Evolutionary conservation across 139 green algal genomes (phyloP), one percentile per base, ranked within the genome.

Genomic region (Pseudopediastrum boryanum): DNA sequence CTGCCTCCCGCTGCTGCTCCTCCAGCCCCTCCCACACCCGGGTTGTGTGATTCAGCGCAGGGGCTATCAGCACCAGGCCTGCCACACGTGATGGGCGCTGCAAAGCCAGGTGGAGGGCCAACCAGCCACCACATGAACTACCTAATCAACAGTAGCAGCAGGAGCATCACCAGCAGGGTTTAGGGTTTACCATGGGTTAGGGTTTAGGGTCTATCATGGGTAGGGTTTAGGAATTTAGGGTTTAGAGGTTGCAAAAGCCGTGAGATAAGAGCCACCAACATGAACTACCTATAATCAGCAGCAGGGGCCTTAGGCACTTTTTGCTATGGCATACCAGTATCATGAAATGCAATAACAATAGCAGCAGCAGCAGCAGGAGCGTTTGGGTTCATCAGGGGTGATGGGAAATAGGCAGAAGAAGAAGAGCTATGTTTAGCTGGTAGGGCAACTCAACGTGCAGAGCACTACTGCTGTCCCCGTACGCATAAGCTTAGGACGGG

Each of bases 41-140:
- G 8, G 23, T 2, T 16, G 71, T 78, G 56, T 68, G 51, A 41
- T 78, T 56, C 9, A 78, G 36, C 3, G 71, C 71, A n/a, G 71
- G 71, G 23, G 71, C 71, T 33, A 78, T 65, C 9, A 78, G 56
- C 1, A 78, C 25, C 13, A 78, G 56, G 38, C 71, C 71, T 27
- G 71, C 54, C 25, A 78, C 61, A 0, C 21, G 61, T 36, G 43
- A 36, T 21, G 61, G 61, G 27, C 44, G 61, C 61, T 69, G 1
- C 1, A 38, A 4, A 16, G 61, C 61, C 35, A 69, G 33, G 29
- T 42, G 31, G 35, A 69, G 61, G 8, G 61, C 61, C 33, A 43
- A 36, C 61, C 61, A 69, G 61, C 61, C 61, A 21, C 61, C 61
- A 69, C 43, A 69, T 21, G 27, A 43, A 36, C 61, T 69, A 36